phyloP scores from a whole-genome alignment of 1,284 basidiomycete species.

The Marasmius fiardii region DNA sequence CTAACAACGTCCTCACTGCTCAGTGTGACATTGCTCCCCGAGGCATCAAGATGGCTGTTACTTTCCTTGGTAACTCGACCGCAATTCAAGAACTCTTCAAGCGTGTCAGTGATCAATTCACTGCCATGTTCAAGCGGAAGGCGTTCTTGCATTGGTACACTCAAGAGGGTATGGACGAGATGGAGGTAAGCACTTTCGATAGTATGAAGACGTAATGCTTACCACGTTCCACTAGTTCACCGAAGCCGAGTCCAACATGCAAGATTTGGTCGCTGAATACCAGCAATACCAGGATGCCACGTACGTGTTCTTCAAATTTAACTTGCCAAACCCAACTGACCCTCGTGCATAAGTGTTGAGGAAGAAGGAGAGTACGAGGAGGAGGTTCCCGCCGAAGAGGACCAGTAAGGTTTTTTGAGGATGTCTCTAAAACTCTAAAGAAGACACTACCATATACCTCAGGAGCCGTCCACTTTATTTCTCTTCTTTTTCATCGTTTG shows the following conservation, averaged over 20 bases:
- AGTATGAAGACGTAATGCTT: not conserved
- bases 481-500: conserved; percentile 9
- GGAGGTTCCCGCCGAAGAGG: conserved; percentile 57
- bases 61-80: conserved; percentile 97
- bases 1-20: conserved; percentile 95
- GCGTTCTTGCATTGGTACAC: conserved; percentile 99
- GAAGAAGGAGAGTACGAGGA: conserved; percentile 85
- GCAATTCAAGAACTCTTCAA: conserved; percentile 98
- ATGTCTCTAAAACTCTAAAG: conserved; percentile 11
- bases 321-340: conserved; percentile 4
- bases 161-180: conserved; percentile 99
- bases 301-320: conserved; percentile 41
- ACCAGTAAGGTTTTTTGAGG: conserved; percentile 34
- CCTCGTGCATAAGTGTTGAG: conserved; percentile 48
- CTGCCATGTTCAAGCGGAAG: conserved; percentile 98
- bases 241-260: conserved; percentile 96
- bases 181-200: conserved; percentile 61
- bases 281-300: conserved; percentile 97
- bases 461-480: conserved; percentile 15
- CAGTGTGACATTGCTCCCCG: conserved; percentile 95
- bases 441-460: conserved; percentile 12
- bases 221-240: conserved; percentile 59
- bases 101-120: conserved; percentile 96
- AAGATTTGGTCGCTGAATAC: conserved; percentile 91
- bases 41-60: conserved; percentile 94